Evolutionary conservation across 2,329 filamentous ascomycete species (phyloP), one percentile per base, ranked within the genome.

Genomic region (Metarhizium robertsii): DNA sequence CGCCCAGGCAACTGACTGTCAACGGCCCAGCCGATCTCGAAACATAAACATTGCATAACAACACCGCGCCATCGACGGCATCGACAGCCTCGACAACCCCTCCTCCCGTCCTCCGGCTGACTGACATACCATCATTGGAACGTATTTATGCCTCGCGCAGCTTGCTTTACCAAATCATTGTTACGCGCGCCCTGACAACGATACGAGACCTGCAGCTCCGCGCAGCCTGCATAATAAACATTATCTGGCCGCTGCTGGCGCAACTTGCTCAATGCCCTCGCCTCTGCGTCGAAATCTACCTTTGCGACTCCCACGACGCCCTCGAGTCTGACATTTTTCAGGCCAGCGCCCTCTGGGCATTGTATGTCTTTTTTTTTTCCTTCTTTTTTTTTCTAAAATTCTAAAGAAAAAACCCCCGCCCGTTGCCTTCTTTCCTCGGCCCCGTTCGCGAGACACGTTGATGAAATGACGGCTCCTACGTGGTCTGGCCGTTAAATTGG

Each of bases 201-300:
- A 34, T 11, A 34, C 32, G 32, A 34, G 32, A 8, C 6, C 32
- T 25, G 25, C 25, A 25, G 25, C 25, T 25, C 25, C 25, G 25
- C 25, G 25, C 25, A 25, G 32, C 32, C 6, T 8, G 32, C 6
- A 34, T 8, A 34, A 34, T 34, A 34, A 34, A 34, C 32, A 34
- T 8, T 34, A 7, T 34, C 32, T 34, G 32, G 38, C 38, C 11
- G 38, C 7, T 36, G 13, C 42, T 20, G n/a, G n/a, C 29, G 25
- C 32, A 36, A 42, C 14, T 36, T 50, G 10, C 14, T 14, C 16
- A 51, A 60, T 61, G 55, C 52, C 42, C 59, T 56, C 30, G 46
- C 53, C 55, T 42, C 57, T 40, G 47, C 52, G 29, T 50, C 46
- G 42, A 38, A 30, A 45, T 52, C 47, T 32, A 52, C 55, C 29